Percentiles rank a stretch among this genome's conserved stretches.
phyloP scores from a whole-genome alignment of 306 rosid genomes.

The Macrotyloma uniflorum region DNA sequence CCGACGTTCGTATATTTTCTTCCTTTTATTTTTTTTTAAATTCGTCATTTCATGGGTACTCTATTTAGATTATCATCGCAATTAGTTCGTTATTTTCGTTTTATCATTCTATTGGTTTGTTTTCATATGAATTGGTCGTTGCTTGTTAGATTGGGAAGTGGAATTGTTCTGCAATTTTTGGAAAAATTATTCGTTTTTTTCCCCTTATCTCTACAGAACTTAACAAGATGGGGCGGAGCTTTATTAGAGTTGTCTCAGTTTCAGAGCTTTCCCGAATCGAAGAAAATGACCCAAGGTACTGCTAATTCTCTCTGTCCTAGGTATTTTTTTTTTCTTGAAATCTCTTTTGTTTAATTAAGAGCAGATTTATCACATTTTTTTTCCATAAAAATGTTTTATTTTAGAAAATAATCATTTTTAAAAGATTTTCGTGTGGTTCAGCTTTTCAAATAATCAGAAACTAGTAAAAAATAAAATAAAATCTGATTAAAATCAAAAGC shows the following conservation, averaged over 20 bases:
- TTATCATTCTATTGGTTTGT: background rate
- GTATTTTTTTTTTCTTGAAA: background rate
- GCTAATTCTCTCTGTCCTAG: background rate
- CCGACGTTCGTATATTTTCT: slow-evolving; percentile 60
- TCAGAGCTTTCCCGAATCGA: slow-evolving; percentile 65
- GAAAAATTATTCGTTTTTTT: background rate
- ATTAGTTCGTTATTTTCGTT: background rate
- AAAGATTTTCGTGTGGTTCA: background rate
- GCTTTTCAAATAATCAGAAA: background rate
- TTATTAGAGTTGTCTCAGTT: slow-evolving; percentile 83
- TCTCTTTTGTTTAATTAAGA: background rate
- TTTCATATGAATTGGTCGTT: background rate
- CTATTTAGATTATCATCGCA: background rate
- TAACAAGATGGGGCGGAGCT: slow-evolving; percentile 92
- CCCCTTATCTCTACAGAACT: slow-evolving; percentile 55
- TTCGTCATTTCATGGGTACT: background rate
- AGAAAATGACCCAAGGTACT: slow-evolving; percentile 69
- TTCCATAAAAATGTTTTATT: too few relatives aligned
- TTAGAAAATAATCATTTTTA: background rate
- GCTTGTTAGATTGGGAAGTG: background rate
- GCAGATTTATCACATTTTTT: background rate
- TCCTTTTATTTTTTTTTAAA: background rate
- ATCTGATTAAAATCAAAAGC: background rate
- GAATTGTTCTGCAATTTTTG: background rate
- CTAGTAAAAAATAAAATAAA: background rate